Conservation (phyloP, 441 rosid species). For the Melastoma candidum region DNA sequence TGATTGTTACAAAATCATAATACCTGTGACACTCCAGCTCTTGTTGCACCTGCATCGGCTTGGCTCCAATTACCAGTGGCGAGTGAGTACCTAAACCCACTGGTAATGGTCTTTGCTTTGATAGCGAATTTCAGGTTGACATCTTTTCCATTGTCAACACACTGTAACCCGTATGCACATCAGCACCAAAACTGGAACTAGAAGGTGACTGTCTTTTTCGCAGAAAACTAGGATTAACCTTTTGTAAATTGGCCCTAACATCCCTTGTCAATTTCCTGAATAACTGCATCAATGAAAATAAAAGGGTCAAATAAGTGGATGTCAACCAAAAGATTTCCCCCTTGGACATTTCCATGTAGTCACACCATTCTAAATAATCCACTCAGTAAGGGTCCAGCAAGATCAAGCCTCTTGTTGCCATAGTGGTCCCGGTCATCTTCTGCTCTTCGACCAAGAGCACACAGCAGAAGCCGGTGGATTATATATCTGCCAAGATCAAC, state of each 20-base stretch:
- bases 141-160: constrained; percentile 94
- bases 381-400: constrained; percentile 97
- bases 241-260: constrained; percentile 79
- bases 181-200: constrained; percentile 8
- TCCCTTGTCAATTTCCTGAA: constrained; percentile 91
- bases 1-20: background rate
- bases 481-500: constrained; percentile 50
- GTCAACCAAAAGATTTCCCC: constrained; percentile 7
- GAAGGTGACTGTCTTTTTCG: constrained; percentile 7
- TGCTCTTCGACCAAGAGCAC: constrained; percentile 91
- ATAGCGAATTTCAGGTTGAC: constrained; percentile 92
- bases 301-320: constrained; percentile 23
- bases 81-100: constrained; percentile 91
- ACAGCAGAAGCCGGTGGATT: constrained; percentile 83
- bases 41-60: constrained; percentile 97
- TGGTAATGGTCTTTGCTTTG: constrained; percentile 92
- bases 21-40: constrained; percentile 99
- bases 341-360: constrained; percentile 3
- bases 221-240: constrained; percentile 28
- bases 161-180: constrained; percentile 30
- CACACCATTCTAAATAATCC: constrained; percentile 94
- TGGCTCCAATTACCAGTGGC: constrained; percentile 99
- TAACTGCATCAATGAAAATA: constrained; percentile 43
- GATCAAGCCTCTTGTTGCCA: constrained; percentile 98
- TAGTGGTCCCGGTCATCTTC: constrained; percentile 99